Evolutionary conservation across 768 basidiomycete genomes (phyloP).

Genomic region (Psilocybe azurescens): DNA sequence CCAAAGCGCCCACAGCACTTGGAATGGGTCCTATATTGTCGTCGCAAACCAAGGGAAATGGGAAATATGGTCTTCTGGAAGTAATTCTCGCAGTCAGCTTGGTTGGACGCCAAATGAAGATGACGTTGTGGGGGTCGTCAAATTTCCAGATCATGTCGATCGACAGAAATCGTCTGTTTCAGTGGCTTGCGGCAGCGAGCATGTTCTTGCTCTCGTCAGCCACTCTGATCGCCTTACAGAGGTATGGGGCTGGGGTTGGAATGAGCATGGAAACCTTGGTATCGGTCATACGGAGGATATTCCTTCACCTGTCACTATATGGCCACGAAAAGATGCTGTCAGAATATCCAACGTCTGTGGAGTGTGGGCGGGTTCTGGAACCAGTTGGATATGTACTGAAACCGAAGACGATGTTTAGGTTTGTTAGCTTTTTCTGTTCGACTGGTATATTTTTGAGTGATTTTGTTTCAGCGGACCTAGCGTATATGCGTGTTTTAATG

Average conservation of each 20-base stretch:
- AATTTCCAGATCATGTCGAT: slow-evolving; percentile 19
- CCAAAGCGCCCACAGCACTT: slow-evolving; percentile 61
- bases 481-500: too few relatives aligned
- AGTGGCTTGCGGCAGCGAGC: slow-evolving; percentile 85
- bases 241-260: slow-evolving; percentile 96
- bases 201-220: slow-evolving; percentile 59
- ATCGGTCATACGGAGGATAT: slow-evolving; percentile 63
- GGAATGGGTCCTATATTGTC: slow-evolving; percentile 77
- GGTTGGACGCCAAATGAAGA: slow-evolving; percentile 39
- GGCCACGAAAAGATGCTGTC: slow-evolving; percentile 40
- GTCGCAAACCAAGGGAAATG: slow-evolving; percentile 21
- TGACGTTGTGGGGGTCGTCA: slow-evolving; percentile 11
- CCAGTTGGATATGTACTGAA: slow-evolving; percentile 46
- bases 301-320: slow-evolving; percentile 52
- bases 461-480: too few relatives aligned
- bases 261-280: slow-evolving; percentile 96
- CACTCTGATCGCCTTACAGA: slow-evolving; percentile 29
- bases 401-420: background rate
- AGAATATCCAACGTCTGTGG: slow-evolving; percentile 21
- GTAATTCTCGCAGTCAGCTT: slow-evolving; percentile 71
- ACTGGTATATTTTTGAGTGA: too few relatives aligned
- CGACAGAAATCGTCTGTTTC: slow-evolving; percentile 26
- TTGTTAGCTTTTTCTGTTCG: background rate
- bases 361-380: slow-evolving; percentile 51
- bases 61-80: slow-evolving; percentile 51